These are phyloP conservation scores for Xylariaceae sp. DNA, from an alignment of 2,329 filamentous ascomycete genomes.

Conservation along the genomic window DNA sequence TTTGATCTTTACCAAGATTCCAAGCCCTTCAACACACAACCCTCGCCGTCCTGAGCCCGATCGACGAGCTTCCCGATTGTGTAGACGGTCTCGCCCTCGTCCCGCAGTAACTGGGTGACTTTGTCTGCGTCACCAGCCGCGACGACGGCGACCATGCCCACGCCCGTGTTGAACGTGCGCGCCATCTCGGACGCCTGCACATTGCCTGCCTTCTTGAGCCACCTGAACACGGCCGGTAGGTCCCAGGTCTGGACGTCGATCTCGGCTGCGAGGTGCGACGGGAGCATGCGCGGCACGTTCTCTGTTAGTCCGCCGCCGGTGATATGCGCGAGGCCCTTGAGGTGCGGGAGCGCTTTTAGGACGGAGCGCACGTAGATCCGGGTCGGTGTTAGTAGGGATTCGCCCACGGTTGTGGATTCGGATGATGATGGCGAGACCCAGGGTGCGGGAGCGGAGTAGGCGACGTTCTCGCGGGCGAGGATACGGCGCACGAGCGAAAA, in stretches of 20 bases:
- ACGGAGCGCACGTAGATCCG: constrained; percentile 90
- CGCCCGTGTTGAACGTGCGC: constrained; percentile 90
- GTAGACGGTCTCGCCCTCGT: constrained; percentile 77
- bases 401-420: constrained; percentile 64
- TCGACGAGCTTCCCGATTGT: constrained; percentile 74
- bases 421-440: constrained; percentile 62
- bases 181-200: constrained; percentile 83
- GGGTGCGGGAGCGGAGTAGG: constrained; percentile 75
- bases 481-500: constrained; percentile 96
- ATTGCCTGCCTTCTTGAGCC: constrained; percentile 78
- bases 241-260: constrained; percentile 80
- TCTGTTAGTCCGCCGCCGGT: constrained; percentile 92
- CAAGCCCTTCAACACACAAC: constrained; percentile 69
- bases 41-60: constrained; percentile 58
- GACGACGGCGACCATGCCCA: constrained; percentile 93
- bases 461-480: constrained; percentile 73
- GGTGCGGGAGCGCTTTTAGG: constrained; percentile 67
- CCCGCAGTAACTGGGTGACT: constrained; percentile 66
- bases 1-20: constrained; percentile 49
- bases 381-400: constrained; percentile 84
- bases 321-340: constrained; percentile 97
- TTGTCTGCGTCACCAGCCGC: constrained; percentile 66
- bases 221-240: constrained; percentile 80
- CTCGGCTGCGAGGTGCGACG: constrained; percentile 76
- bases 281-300: constrained; percentile 94